Evolutionary conservation across 108 stramenopile species (phyloP).

Genomic region (Fragilariopsis cylindrus): DNA sequence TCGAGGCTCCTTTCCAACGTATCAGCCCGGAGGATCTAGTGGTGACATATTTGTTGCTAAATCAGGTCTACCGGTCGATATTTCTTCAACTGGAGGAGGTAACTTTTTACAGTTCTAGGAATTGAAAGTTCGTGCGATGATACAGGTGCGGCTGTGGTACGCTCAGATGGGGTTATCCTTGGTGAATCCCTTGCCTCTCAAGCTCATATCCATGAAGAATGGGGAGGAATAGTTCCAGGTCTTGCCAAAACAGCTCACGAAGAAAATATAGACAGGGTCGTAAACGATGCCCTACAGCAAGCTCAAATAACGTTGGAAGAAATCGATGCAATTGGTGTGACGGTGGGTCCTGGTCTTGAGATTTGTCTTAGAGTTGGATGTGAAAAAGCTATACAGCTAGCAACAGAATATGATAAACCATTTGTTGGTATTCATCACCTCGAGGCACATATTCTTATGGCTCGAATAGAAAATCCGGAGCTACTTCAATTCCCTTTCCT

Average conservation of each 20-base stretch:
- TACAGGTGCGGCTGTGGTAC: constrained; percentile 90
- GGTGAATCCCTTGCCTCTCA: constrained; percentile 94
- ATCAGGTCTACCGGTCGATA: constrained; percentile 65
- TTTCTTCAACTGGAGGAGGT: not conserved
- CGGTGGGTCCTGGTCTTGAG: constrained; percentile 97
- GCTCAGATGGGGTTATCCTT: constrained; percentile 91
- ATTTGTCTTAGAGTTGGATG: constrained; percentile 96
- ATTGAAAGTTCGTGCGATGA: constrained; percentile 98
- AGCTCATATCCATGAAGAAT: constrained; percentile 90
- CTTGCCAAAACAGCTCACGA: constrained; percentile 89
- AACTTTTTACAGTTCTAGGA: constrained; percentile 86
- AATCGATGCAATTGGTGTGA: constrained; percentile 95
- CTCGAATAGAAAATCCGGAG: constrained; percentile 63
- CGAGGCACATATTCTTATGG: constrained; percentile 96
- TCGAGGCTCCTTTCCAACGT: constrained; percentile 72
- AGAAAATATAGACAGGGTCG: constrained; percentile 81
- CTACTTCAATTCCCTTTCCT: constrained; percentile 91
- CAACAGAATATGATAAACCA: constrained; percentile 74
- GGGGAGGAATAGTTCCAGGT: constrained; percentile 94
- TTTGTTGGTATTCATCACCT: constrained; percentile 97
- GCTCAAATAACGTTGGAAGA: constrained; percentile 79
- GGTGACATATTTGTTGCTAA: constrained; percentile 57
- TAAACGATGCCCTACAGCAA: constrained; percentile 70
- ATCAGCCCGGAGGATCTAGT: constrained; percentile 62
- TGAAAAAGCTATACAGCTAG: constrained; percentile 81